Evolutionary conservation across 202 grass and related monocot genomes (phyloP), one percentile per base, ranked within the genome.

Genomic region (Setaria viridis): DNA sequence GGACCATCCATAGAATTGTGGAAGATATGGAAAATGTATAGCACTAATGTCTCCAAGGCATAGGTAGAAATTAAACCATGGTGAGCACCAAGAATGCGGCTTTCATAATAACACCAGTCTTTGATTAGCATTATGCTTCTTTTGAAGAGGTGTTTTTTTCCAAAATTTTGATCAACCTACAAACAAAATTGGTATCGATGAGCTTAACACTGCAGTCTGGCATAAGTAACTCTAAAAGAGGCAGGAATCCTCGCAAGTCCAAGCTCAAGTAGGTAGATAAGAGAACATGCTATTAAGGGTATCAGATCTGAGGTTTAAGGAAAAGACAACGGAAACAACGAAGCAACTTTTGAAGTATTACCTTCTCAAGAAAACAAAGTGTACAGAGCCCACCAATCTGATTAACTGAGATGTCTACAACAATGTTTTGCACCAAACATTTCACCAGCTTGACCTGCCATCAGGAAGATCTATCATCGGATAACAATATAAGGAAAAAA

Each of bases 121-220:
- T 99, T 99, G 78, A 99, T 94, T 70, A 99, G 87, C 82, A 99
- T 95, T 87, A 99, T 99, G 85, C 96, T 99, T 72, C 88, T 89
- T 73, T 95, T 99, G 57, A 99, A 92, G 62, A 99, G 84, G 79
- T 95, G 86, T 5, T 85, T 64, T 50, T 95, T 99, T 77, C 83
- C 93, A 84, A 95, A 92, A 42, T 60, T 51, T 72, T 82, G 11
- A 90, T 95, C 90, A 84, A 98, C 93, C 93, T 98, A 69, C 32
- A 92, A 82, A 87, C 4, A 56, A 56, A 76, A 56, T 60, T 41
- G 49, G 80, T 84, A 77, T 55, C 80, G 66, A 77, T 34, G 65
- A 62, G 16, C 12, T 74, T 74, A 43, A 35, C 17, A 76, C 45
- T 49, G 47, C 65, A 82, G 33, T 45, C 43, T 80, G 33, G 53